Percentiles rank a stretch among this genome's conserved stretches.
Evolutionary conservation across 129 eudicot genomes (phyloP).

Genomic region (Daucus carota): DH1_v3.0 NC_030382.2:42468001-42468500

Average conservation of each 20-base stretch:
- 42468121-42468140: not conserved
- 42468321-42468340: too few relatives aligned
- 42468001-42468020: not conserved
- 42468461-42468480: not conserved
- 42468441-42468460: not conserved
- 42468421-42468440: too few relatives aligned
- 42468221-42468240: not conserved
- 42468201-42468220: not conserved
- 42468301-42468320: not conserved
- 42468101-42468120: not conserved
- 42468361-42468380: too few relatives aligned
- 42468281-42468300: not conserved
- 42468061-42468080: not conserved
- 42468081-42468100: not conserved
- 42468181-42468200: not conserved
- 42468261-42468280: slow-evolving; percentile 1
- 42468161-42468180: slow-evolving; percentile 1
- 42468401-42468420: too few relatives aligned
- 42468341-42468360: too few relatives aligned
- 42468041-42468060: not conserved
- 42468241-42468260: slow-evolving; percentile 1
- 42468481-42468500: not conserved
- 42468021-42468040: not conserved
- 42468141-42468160: not conserved
- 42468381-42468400: too few relatives aligned